Evolutionary conservation across 2,329 filamentous ascomycete genomes (phyloP).

Genomic region (Aureobasidium melanogenum): DNA sequence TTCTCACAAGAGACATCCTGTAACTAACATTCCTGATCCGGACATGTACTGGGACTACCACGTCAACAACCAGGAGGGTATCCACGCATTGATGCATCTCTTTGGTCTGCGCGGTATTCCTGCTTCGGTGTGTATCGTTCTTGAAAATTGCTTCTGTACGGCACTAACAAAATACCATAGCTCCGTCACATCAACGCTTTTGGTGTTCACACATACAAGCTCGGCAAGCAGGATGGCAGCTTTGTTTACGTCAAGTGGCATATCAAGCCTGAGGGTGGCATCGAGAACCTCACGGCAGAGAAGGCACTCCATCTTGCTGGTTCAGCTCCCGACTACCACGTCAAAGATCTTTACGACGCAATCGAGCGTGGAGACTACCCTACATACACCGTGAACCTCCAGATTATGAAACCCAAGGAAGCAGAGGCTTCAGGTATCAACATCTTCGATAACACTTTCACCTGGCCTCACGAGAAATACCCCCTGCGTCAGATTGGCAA

Average conservation of each 20-base stretch:
- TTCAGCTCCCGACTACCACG: slow-evolving; percentile 29
- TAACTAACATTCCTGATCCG: slow-evolving; percentile 25
- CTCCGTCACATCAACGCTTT: slow-evolving; percentile 40
- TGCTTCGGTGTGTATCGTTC: slow-evolving; percentile 22
- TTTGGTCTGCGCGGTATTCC: slow-evolving; percentile 43
- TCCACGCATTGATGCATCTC: slow-evolving; percentile 43
- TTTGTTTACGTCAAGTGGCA: slow-evolving; percentile 45
- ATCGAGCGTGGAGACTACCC: slow-evolving; percentile 40
- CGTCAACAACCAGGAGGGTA: slow-evolving; percentile 37
- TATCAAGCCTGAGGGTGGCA: slow-evolving; percentile 39
- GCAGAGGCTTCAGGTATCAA: slow-evolving; percentile 40
- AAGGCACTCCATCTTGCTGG: slow-evolving; percentile 29
- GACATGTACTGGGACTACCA: slow-evolving; percentile 31
- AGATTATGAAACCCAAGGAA: slow-evolving; percentile 46
- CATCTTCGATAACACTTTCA: slow-evolving; percentile 50
- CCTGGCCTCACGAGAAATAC: slow-evolving; percentile 44
- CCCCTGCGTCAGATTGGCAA: slow-evolving; percentile 42
- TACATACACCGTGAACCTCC: slow-evolving; percentile 44
- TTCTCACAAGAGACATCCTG: slow-evolving; percentile 26
- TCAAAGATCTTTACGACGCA: slow-evolving; percentile 33
- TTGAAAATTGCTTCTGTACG: too few species aligned
- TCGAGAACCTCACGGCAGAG: slow-evolving; percentile 35
- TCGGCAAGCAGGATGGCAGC: slow-evolving; percentile 31
- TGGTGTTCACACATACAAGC: slow-evolving; percentile 38
- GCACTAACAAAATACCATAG: neutral